Base-by-base conservation (phyloP, 768 basidiomycete species). In the Rickenella mellea region DNA sequence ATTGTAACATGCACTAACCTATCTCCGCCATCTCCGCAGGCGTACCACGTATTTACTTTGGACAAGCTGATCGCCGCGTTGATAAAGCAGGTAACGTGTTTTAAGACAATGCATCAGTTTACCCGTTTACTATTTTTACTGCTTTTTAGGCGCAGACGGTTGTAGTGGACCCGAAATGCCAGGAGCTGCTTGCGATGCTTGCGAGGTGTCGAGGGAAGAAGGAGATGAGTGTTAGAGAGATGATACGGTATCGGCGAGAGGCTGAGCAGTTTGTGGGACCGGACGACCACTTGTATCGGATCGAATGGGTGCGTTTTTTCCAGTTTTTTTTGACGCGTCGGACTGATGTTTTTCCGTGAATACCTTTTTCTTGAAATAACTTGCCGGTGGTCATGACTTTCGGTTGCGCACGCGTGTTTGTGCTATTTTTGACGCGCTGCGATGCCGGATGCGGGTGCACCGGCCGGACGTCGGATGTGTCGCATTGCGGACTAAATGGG, bases 31-130 rank as follows among this genome's bases (percentile, higher is more conserved):
- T 41, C 40, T 43, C 45, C 27, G 49, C 67, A 93, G 80, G 92
- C 90, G 4, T 97, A 90, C 64, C 74, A 81, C 41, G 63, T 94
- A 50, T 98, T 94, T 62, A 97, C 96, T 1, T 58, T 99, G 54
- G 96, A 99, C 69, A 91, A 93, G 62, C 65, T 96, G 35, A 80
- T 98, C 43, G 80, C 77, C 10, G 81, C 82, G 17, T 74, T 97
- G 40, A 75, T 97, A 59, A 97, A 97, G 66, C 91, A 96, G 72
- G 91, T 90, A 46, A 58, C 73, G 54, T 3, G 22, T 19, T 12
- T 20, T 19, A n/a, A n/a, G n/a, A n/a, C n/a, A n/a, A n/a, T n/a
- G n/a, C n/a, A n/a, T n/a, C n/a, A 11, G 7, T 11, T 19, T n/a
- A 19, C 40, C 21, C 32, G 10, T 6, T 35, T 24, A n/a, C 30